These are phyloP conservation scores for Pichia sp. DNA, from an alignment of 1,139 yeast genomes.

Conservation along the genomic window DNA sequence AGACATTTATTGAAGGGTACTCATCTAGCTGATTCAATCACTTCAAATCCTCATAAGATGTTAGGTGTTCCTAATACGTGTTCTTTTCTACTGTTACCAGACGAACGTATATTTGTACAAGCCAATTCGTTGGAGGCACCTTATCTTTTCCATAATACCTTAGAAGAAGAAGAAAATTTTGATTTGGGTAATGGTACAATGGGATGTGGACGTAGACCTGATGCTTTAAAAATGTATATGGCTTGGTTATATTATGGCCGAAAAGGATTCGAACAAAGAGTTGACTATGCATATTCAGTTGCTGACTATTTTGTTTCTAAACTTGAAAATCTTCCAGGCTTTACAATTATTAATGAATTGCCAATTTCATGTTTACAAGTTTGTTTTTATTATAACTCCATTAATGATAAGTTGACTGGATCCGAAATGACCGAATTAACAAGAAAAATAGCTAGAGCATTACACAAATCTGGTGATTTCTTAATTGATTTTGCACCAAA, in stretches of 20 bases:
- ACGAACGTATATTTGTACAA: constrained; percentile 56
- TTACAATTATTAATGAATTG: constrained; percentile 46
- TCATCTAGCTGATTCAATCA: constrained; percentile 67
- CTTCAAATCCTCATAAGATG: constrained; percentile 85
- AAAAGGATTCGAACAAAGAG: constrained; percentile 47
- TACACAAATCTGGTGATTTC: constrained; percentile 59
- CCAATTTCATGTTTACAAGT: constrained; percentile 80
- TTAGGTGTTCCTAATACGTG: constrained; percentile 88
- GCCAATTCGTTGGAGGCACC: constrained; percentile 79
- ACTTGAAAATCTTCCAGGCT: constrained; percentile 35
- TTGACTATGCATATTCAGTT: constrained; percentile 67
- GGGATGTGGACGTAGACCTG: constrained; percentile 90
- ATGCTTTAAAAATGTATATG: constrained; percentile 69
- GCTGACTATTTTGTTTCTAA: constrained; percentile 53
- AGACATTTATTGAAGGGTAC: constrained; percentile 48
- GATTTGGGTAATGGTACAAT: constrained; percentile 87
- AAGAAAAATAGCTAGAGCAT: constrained; percentile 52
- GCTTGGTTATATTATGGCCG: constrained; percentile 80
- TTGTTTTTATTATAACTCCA: constrained; percentile 67
- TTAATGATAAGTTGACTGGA: constrained; percentile 20
- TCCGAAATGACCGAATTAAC: constrained; percentile 53
- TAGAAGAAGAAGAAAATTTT: constrained; percentile 47
- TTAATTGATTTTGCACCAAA: constrained; percentile 81
- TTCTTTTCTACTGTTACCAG: constrained; percentile 69
- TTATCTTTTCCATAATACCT: constrained; percentile 64